Conservation (phyloP, 2,329 filamentous ascomycete species). For the Colletotrichum sp. region DNA sequence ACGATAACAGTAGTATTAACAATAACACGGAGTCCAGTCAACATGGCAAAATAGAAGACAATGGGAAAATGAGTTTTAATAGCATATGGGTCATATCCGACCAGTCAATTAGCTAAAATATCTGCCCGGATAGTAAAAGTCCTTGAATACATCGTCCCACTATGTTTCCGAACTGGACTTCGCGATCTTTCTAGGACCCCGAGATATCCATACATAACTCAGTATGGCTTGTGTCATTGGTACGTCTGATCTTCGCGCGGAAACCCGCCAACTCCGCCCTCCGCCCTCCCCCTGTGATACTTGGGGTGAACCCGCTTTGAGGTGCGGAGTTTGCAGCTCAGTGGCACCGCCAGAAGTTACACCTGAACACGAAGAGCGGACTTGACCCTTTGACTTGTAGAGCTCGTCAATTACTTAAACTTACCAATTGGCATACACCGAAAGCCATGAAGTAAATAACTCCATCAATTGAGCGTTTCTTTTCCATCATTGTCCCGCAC, state of each 20-base stretch:
- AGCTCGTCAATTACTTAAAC: neutral
- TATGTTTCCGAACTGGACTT: neutral
- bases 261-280: neutral
- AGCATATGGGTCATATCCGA: no score
- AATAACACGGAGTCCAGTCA: no score
- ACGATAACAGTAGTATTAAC: no score
- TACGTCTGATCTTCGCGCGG: neutral
- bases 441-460: no score
- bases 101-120: no score
- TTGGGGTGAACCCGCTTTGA: neutral
- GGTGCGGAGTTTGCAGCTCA: neutral
- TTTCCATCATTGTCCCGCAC: neutral
- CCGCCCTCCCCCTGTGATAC: neutral
- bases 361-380: neutral
- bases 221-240: neutral
- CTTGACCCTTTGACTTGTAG: neutral
- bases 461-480: no score
- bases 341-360: neutral
- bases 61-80: no score
- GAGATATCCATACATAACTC: neutral
- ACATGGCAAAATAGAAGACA: no score
- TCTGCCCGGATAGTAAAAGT: neutral
- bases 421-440: neutral
- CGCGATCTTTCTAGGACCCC: neutral
- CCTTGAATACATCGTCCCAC: no score